Conservation (phyloP, 2,329 filamentous ascomycete genomes). For the Trichophyton equinum region DNA sequence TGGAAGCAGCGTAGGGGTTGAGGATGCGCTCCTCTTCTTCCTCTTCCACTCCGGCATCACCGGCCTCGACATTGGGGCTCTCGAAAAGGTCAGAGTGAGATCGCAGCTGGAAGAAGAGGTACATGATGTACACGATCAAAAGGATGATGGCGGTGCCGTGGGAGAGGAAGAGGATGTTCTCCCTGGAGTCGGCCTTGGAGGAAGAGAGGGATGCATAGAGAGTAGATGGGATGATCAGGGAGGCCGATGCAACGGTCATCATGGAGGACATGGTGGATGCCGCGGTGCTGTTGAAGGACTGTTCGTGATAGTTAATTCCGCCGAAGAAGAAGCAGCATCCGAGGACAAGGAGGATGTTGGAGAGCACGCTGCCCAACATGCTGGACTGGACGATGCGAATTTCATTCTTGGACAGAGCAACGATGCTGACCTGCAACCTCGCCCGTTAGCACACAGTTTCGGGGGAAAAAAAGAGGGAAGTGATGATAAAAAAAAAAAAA, state of each 20-base stretch:
- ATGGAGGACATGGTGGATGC: conserved; percentile 49
- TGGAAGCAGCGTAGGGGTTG: conserved; percentile 49
- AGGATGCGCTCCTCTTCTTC: conserved; percentile 42
- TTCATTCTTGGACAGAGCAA: conserved; percentile 71
- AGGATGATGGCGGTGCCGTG: conserved; percentile 66
- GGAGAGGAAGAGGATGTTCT: conserved; percentile 57
- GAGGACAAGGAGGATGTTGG: conserved; percentile 79
- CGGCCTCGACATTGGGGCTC: conserved; percentile 16
- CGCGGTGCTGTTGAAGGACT: conserved; percentile 42
- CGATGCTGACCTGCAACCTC: conserved; percentile 62
- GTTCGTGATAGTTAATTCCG: conserved; percentile 57
- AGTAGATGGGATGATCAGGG: conserved; percentile 65
- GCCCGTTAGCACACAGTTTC: neutral
- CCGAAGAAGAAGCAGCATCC: conserved; percentile 71
- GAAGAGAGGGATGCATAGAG: conserved; percentile 53
- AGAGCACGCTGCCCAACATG: conserved; percentile 92
- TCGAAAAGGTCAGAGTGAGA: conserved; percentile 65
- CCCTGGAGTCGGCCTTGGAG: conserved; percentile 23
- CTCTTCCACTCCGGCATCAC: conserved; percentile 15
- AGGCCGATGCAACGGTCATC: conserved; percentile 64
- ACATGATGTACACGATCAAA: conserved; percentile 60
- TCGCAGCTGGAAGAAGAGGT: conserved; percentile 64
- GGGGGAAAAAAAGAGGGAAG: conserved; percentile 35
- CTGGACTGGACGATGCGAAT: conserved; percentile 91
- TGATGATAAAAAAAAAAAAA: no score